A percentile compares a stretch with the other conserved stretches of the same genome.
Conservation (phyloP, 2,329 filamentous ascomycete genomes). For the Fusarium stilboides region DNA sequence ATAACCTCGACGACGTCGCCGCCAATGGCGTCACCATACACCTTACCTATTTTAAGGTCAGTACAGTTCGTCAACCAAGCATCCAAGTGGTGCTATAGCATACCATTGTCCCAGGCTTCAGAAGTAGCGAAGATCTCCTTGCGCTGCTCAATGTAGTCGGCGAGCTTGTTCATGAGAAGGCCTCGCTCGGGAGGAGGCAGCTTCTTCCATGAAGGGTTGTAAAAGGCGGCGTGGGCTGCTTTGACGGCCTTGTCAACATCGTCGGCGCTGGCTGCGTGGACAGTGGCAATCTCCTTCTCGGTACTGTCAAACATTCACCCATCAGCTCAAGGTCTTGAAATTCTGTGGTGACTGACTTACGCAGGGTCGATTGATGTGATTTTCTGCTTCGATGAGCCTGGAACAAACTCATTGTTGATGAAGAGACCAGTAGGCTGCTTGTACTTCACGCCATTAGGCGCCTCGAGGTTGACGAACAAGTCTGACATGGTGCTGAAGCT, state of each 20-base stretch:
- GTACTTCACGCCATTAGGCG: conserved; percentile 84
- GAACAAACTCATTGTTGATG: conserved; percentile 88
- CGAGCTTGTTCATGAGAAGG: conserved; percentile 77
- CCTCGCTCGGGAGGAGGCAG: conserved; percentile 76
- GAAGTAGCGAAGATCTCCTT: conserved; percentile 62
- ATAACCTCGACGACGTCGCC: conserved; percentile 70
- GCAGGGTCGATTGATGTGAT: conserved; percentile 52
- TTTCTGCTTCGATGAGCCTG: conserved; percentile 45
- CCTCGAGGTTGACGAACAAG: conserved; percentile 72
- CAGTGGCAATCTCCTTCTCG: conserved; percentile 50
- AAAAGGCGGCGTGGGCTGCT: conserved; percentile 75
- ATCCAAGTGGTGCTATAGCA: neutral
- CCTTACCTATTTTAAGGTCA: conserved; percentile 60
- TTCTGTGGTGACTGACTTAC: conserved; percentile 30
- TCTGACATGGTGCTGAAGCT: conserved; percentile 45
- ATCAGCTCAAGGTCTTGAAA: neutral
- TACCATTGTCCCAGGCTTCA: conserved; percentile 78
- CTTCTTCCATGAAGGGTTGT: conserved; percentile 77
- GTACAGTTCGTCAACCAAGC: conserved; percentile 56
- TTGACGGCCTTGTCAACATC: conserved; percentile 52
- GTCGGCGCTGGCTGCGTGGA: conserved; percentile 49
- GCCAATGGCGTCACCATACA: conserved; percentile 73
- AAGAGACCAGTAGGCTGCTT: conserved; percentile 82
- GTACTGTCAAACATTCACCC: conserved; percentile 36
- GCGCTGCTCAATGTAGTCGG: conserved; percentile 72